Conservation (phyloP, 805 yeast species). For the Scheffersomyces ergatensis region DNA sequence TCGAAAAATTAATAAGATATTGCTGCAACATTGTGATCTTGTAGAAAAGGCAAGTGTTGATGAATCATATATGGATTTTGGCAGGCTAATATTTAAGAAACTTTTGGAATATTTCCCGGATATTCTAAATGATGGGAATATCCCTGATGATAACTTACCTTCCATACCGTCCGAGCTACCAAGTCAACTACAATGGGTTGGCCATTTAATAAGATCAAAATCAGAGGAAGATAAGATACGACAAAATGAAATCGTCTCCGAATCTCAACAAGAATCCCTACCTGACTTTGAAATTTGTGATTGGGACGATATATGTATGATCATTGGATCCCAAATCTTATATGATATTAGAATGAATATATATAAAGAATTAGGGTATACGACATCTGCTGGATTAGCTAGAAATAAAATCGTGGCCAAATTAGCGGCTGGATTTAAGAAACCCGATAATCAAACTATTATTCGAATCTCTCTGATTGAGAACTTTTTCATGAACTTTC, state of each 20-base stretch:
- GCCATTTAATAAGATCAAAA: slow-evolving; percentile 18
- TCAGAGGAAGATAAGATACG: slow-evolving; percentile 10
- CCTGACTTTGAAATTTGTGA: slow-evolving; percentile 17
- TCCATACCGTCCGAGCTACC: slow-evolving; percentile 40
- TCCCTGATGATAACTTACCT: slow-evolving; percentile 35
- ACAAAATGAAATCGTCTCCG: not conserved
- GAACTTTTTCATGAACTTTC: slow-evolving; percentile 57
- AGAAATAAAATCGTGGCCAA: slow-evolving; percentile 78
- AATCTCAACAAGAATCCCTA: slow-evolving; percentile 3
- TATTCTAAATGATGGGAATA: slow-evolving; percentile 15
- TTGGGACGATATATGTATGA: slow-evolving; percentile 80
- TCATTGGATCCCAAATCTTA: slow-evolving; percentile 65
- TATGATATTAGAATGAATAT: slow-evolving; percentile 53
- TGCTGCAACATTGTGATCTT: slow-evolving; percentile 57
- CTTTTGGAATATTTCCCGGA: slow-evolving; percentile 49
- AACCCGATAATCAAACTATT: slow-evolving; percentile 86
- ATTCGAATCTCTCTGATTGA: slow-evolving; percentile 48
- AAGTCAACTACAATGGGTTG: slow-evolving; percentile 24
- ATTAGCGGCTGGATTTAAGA: slow-evolving; percentile 77
- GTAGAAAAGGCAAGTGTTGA: slow-evolving; percentile 96
- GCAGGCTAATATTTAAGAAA: slow-evolving; percentile 52
- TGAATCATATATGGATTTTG: slow-evolving; percentile 86
- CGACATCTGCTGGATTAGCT: slow-evolving; percentile 88
- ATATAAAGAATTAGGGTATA: slow-evolving; percentile 60
- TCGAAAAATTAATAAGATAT: slow-evolving; percentile 67